Percentiles rank a stretch among this genome's conserved stretches.
phyloP scores from a whole-genome alignment of 345 rosid genomes.

The Eucalyptus paniculata region DNA sequence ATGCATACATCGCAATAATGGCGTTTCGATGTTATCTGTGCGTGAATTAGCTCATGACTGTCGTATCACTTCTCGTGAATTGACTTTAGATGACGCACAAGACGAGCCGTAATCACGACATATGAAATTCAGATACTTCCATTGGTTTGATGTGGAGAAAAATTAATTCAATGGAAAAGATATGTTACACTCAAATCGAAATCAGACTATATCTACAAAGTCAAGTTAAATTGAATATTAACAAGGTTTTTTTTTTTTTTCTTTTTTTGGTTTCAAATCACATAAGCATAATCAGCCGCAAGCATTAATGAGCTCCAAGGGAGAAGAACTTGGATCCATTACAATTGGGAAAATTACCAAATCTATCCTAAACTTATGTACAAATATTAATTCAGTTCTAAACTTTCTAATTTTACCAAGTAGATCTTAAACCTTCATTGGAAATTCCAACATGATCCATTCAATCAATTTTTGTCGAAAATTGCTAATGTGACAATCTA shows the following conservation, averaged over 20 bases:
- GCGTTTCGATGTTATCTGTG: background rate
- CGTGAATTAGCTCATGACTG: background rate
- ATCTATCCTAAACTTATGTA: background rate
- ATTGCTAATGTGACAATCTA: rapidly evolving
- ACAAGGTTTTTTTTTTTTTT: no score
- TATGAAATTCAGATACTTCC: background rate
- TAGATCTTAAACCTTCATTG: no score
- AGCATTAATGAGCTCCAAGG: background rate
- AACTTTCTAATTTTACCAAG: background rate
- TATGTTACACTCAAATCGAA: background rate
- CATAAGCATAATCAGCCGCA: background rate
- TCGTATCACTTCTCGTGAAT: no score
- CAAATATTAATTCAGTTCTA: background rate
- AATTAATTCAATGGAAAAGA: background rate
- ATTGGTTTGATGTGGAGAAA: background rate
- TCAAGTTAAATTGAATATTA: background rate
- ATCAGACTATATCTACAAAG: background rate
- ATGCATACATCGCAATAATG: background rate
- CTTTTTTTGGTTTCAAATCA: background rate
- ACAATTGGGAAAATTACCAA: background rate
- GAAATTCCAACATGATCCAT: background rate
- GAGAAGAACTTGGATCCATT: background rate
- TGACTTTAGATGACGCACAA: background rate
- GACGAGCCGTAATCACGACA: background rate
- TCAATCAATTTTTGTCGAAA: background rate